A percentile compares a stretch with the other conserved stretches of the same genome.
These are phyloP conservation scores for Penicillium sp. DNA, from an alignment of 2,329 filamentous ascomycete species.

Conservation along the genomic window DNA sequence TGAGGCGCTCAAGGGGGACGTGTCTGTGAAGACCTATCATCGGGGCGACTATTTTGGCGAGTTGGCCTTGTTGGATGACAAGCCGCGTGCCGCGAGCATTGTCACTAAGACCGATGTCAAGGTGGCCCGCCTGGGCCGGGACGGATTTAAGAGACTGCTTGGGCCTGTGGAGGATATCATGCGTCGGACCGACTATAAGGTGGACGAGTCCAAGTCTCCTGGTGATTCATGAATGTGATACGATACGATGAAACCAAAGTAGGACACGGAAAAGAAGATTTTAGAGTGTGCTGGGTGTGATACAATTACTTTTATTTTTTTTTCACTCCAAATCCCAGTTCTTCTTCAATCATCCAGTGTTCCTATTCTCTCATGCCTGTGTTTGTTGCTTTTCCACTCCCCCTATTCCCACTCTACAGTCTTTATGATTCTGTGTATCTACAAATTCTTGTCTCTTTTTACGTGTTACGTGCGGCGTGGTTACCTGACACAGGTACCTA, in stretches of 20 bases:
- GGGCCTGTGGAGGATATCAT: constrained; percentile 94
- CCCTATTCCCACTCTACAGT: constrained; percentile 14
- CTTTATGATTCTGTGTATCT: constrained; percentile 26
- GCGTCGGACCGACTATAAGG: constrained; percentile 62
- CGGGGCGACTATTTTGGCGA: constrained; percentile 98
- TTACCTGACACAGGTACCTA: constrained; percentile 18
- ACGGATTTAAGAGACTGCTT: constrained; percentile 88
- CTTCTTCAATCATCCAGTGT: background rate
- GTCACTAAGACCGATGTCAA: constrained; percentile 84
- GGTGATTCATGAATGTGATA: constrained; percentile 25
- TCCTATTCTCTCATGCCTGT: background rate
- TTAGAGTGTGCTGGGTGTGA: background rate
- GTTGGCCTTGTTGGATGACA: constrained; percentile 88
- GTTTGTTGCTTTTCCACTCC: constrained; percentile 1
- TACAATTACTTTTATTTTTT: background rate
- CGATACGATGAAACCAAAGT: constrained; percentile 14
- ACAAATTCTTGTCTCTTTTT: constrained; percentile 17
- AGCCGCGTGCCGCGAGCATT: constrained; percentile 86
- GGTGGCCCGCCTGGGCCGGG: constrained; percentile 87
- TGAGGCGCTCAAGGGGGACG: constrained; percentile 78
- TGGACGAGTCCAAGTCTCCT: constrained; percentile 30
- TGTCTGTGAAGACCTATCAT: constrained; percentile 74
- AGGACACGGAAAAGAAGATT: background rate
- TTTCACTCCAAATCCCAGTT: constrained; percentile 1
- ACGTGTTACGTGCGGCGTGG: constrained; percentile 4